A percentile compares a stretch with the other conserved stretches of the same genome.
Conservation (phyloP, 1,284 basidiomycete genomes). For the Pseudozyma thailandica region DNA sequence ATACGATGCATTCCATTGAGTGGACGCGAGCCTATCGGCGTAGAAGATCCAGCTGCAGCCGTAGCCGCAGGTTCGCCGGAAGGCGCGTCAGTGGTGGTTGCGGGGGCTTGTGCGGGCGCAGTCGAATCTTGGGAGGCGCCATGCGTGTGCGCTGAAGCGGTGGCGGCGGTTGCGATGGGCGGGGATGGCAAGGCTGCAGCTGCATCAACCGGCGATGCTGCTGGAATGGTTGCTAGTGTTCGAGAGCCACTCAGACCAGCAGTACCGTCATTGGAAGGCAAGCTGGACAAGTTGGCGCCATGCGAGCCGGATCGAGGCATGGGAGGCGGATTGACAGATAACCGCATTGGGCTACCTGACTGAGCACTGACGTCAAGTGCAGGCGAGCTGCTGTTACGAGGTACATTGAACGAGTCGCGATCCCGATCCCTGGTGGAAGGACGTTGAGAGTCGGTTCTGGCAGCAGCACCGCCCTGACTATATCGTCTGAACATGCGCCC, state of each 20-base stretch:
- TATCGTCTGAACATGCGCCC: conserved; percentile 62
- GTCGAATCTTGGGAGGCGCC: conserved; percentile 7
- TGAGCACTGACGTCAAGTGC: conserved; percentile 10
- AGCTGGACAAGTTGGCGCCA: not conserved
- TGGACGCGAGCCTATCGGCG: conserved; percentile 14
- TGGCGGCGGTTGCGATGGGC: not conserved
- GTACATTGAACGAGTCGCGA: conserved; percentile 23
- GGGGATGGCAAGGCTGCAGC: conserved; percentile 9
- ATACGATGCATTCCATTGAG: conserved; percentile 70
- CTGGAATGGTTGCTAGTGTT: conserved; percentile 17
- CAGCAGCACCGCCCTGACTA: conserved; percentile 41
- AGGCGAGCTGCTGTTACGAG: conserved; percentile 31
- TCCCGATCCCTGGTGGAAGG: conserved; percentile 27
- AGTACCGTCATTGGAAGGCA: conserved; percentile 10
- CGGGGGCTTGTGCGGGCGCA: not conserved
- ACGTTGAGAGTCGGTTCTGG: conserved; percentile 21
- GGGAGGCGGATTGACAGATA: conserved; percentile 3
- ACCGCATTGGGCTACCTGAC: conserved; percentile 16
- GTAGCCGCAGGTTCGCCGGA: conserved; percentile 12
- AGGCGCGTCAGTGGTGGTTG: conserved; percentile 1
- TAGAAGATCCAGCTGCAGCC: conserved; percentile 7
- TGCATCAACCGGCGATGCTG: conserved; percentile 4
- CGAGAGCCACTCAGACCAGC: conserved; percentile 11
- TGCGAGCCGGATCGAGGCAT: conserved; percentile 32
- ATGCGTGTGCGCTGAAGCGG: not conserved